These are phyloP conservation scores for Rubia tinctorum DNA, from an alignment of 305 asterid species.

Conservation along the genomic window DNA sequence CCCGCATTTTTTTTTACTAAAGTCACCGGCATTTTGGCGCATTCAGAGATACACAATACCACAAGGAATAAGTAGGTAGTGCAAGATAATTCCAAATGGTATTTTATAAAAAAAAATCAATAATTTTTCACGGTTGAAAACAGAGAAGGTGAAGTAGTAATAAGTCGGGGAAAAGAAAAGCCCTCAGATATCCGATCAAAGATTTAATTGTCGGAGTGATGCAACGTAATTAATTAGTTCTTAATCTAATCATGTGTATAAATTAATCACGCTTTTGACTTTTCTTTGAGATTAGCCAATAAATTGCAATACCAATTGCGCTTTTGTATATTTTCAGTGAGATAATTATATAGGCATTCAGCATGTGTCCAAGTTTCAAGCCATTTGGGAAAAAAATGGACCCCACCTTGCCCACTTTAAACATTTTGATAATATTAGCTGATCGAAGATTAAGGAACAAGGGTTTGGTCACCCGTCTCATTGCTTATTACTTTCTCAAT, in stretches of 20 bases:
- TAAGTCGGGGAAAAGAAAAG: slow-evolving; percentile 5
- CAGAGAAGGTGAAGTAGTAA: not conserved
- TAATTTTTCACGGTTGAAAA: not conserved
- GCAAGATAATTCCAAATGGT: not conserved
- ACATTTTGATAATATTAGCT: not conserved
- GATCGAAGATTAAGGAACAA: slow-evolving; percentile 2
- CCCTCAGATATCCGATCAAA: not conserved
- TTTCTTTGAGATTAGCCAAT: not conserved
- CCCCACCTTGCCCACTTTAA: not conserved
- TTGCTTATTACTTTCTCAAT: not conserved
- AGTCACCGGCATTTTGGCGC: no score
- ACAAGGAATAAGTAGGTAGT: no score
- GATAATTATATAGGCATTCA: not conserved
- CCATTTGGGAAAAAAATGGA: no score
- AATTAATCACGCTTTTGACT: slow-evolving; percentile 10
- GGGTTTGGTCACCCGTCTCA: slow-evolving; percentile 8
- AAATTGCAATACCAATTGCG: not conserved
- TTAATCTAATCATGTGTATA: not conserved
- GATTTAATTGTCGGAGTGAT: slow-evolving; percentile 22
- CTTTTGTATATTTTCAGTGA: not conserved
- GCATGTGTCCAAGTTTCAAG: no score
- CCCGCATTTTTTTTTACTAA: no score
- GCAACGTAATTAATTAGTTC: not conserved
- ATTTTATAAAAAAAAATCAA: no score
- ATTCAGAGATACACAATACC: no score